phyloP scores from a whole-genome alignment of 805 yeast species.

The Schwanniomyces polymorphus region DNA sequence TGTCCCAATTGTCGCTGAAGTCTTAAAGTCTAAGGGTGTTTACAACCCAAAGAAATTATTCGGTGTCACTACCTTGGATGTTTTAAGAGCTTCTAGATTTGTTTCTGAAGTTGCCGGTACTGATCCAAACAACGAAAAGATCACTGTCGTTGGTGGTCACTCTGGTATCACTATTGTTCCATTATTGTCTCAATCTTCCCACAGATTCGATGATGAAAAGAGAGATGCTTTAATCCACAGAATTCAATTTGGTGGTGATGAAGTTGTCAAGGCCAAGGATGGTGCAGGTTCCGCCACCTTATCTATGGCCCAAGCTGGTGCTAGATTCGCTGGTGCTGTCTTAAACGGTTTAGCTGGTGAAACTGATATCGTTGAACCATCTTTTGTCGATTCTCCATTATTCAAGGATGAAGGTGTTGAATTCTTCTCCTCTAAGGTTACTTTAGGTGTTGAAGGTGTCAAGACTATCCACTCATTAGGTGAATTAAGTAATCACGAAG shows the following conservation, averaged over 20 bases:
- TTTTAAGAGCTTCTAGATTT: conserved; percentile 86
- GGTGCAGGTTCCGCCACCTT: conserved; percentile 94
- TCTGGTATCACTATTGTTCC: conserved; percentile 97
- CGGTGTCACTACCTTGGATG: conserved; percentile 95
- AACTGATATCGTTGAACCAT: conserved; percentile 62
- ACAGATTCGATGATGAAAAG: conserved; percentile 48
- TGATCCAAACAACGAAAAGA: conserved; percentile 74
- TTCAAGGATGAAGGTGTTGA: conserved; percentile 88
- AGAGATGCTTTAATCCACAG: conserved; percentile 67
- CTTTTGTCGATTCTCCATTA: conserved; percentile 79
- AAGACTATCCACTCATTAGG: conserved; percentile 79
- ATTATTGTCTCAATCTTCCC: conserved; percentile 79
- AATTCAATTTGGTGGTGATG: conserved; percentile 96
- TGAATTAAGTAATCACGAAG: conserved; percentile 72
- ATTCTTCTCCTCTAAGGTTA: conserved; percentile 93
- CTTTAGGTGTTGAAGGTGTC: conserved; percentile 91
- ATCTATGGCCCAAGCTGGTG: conserved; percentile 93
- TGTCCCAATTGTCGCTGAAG: conserved; percentile 95
- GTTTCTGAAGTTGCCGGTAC: conserved; percentile 65
- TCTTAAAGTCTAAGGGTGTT: conserved; percentile 77
- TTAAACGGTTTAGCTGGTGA: conserved; percentile 66
- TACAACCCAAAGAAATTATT: conserved; percentile 90
- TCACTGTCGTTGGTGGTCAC: conserved; percentile 95
- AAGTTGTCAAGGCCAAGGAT: conserved; percentile 89
- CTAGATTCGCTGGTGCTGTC: conserved; percentile 67